phyloP scores from a whole-genome alignment of 1,284 basidiomycete species.

The Ceratobasidium sp. region DNA sequence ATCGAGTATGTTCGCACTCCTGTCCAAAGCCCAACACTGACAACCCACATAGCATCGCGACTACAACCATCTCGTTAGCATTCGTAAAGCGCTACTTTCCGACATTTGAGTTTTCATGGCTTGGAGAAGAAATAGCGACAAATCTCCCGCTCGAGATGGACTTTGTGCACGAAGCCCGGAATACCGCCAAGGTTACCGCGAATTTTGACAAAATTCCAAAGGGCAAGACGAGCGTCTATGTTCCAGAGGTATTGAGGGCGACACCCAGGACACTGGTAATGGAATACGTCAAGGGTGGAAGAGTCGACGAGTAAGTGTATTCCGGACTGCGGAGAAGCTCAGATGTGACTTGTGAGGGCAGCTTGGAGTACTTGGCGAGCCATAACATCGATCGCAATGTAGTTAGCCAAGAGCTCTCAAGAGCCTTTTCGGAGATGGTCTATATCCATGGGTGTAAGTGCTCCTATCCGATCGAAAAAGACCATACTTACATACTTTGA shows the following conservation, averaged over 20 bases:
- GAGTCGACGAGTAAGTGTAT: conserved; percentile 56
- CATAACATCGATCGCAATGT: conserved; percentile 93
- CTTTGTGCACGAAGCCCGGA: conserved; percentile 88
- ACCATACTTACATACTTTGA: neutral
- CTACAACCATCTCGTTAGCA: conserved; percentile 60
- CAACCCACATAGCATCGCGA: conserved; percentile 47
- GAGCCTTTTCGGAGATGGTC: conserved; percentile 95
- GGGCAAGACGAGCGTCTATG: conserved; percentile 83
- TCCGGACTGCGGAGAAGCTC: conserved; percentile 2
- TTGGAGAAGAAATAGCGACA: conserved; percentile 90
- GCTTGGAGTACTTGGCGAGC: conserved; percentile 78
- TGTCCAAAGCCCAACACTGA: conserved; percentile 15
- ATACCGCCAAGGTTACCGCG: conserved; percentile 72
- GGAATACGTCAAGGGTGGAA: conserved; percentile 72
- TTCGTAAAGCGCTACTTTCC: conserved; percentile 91
- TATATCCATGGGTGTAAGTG: conserved; percentile 89
- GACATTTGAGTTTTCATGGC: conserved; percentile 94
- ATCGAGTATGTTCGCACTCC: conserved; percentile 78
- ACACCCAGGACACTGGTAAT: conserved; percentile 66
- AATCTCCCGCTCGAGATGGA: conserved; percentile 97
- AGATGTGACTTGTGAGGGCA: conserved; percentile 65
- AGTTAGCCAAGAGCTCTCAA: conserved; percentile 87
- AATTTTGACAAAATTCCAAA: conserved; percentile 69
- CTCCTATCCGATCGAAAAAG: neutral
- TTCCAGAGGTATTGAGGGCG: conserved; percentile 86